phyloP scores from a whole-genome alignment of 345 rosid species.

The Stellera chamaejasme region DNA sequence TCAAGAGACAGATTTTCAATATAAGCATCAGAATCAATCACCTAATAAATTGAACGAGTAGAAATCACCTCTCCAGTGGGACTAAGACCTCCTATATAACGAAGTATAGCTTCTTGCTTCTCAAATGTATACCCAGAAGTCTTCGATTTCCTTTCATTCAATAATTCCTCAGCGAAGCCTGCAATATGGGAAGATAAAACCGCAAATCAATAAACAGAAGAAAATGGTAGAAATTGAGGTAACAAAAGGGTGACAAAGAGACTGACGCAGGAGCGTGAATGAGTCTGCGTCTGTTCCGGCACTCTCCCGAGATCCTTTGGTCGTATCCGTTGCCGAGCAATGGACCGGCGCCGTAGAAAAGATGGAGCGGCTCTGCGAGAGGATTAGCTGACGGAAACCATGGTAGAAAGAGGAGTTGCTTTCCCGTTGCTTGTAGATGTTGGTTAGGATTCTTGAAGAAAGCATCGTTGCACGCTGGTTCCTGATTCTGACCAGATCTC shows the following conservation, averaged over 20 bases:
- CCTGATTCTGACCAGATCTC: not conserved
- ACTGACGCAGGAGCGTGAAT: slow-evolving; percentile 70
- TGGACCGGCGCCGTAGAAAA: slow-evolving; percentile 31
- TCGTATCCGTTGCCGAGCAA: slow-evolving; percentile 66
- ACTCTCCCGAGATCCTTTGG: slow-evolving; percentile 65
- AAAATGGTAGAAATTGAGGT: not conserved
- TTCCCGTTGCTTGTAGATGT: slow-evolving; percentile 1
- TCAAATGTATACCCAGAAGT: slow-evolving; percentile 50
- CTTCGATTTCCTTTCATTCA: slow-evolving; percentile 51
- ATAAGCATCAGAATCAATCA: not conserved
- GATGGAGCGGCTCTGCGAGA: slow-evolving; percentile 40
- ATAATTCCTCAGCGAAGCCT: slow-evolving; percentile 70
- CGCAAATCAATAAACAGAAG: not conserved
- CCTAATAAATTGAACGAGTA: not conserved
- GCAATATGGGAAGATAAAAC: too few species aligned
- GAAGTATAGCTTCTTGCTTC: slow-evolving; percentile 68
- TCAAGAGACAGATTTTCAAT: not conserved
- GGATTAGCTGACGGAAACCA: slow-evolving; percentile 5
- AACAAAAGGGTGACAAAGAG: not conserved
- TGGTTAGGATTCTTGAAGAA: slow-evolving; percentile 10
- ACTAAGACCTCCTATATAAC: slow-evolving; percentile 52
- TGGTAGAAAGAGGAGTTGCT: not conserved
- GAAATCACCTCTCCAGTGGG: slow-evolving; percentile 68
- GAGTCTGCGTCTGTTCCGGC: slow-evolving; percentile 33
- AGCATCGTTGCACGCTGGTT: slow-evolving; percentile 4